Evolutionary conservation across 257 asterid species (phyloP), one percentile per base, ranked within the genome.

Genomic region (Nicotiana benthamiana): DNA sequence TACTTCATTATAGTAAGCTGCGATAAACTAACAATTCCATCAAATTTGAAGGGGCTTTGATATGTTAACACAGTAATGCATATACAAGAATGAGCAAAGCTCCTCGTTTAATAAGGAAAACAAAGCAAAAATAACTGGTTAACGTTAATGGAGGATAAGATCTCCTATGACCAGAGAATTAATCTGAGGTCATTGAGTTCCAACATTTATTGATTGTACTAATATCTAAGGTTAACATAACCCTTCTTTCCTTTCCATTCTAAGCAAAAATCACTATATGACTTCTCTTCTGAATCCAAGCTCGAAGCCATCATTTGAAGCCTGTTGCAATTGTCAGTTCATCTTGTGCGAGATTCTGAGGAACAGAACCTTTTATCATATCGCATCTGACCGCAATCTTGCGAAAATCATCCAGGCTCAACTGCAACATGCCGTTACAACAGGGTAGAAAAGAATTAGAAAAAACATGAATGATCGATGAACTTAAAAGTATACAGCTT

Each of bases 351-450:
- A 59, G 67, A 78, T 46, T 59, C 57, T n/a, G n/a, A n/a, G n/a
- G n/a, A n/a, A n/a, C 89, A 18, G 87, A 80, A 54, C 66, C 81
- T 88, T 88, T 87, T 72, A 94, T 82, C 94, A 94, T 89, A 88
- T 88, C 86, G 88, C 97, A 91, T 81, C 96, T 87, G 72, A 84
- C 80, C 65, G 84, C 94, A 76, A 94, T 91, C 88, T 88, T 90
- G 82, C 88, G 89, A 82, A 94, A 94, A 83, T 93, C 97, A 36
- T 93, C 93, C 43, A 90, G 89, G 79, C 77, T 88, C 28, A 93
- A 86, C 98, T 94, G 91, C 85, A 89, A 85, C 20, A 64, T 6
- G 10, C 61, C 43, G 4, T 74, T 46, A 13, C 78, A 74, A 74
- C 18, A 43, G 27, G 36, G 40, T 74, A 79, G 20, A 3, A 78